Conservation (phyloP, 2,329 filamentous ascomycete species). For the Pseudocercospora fijiensis region DNA sequence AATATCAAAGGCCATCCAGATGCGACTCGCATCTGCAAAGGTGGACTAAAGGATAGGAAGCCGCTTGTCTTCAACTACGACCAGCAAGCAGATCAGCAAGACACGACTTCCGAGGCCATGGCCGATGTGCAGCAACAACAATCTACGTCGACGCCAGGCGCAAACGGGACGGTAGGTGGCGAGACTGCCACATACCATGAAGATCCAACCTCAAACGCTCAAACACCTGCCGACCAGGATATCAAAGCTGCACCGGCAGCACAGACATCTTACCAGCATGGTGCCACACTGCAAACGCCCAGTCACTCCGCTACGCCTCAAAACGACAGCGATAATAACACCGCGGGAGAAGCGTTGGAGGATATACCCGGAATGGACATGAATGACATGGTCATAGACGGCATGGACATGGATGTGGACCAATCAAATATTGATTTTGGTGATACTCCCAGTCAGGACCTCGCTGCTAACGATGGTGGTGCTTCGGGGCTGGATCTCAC, state of each 20-base stretch:
- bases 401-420: slow-evolving; percentile 29
- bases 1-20: slow-evolving; percentile 51
- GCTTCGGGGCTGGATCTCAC: not conserved
- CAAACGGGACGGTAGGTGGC: slow-evolving; percentile 8
- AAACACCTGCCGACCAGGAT: slow-evolving; percentile 8
- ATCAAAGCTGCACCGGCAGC: slow-evolving; percentile 5
- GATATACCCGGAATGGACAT: slow-evolving; percentile 24
- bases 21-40: slow-evolving; percentile 36
- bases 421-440: slow-evolving; percentile 22
- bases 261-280: slow-evolving; percentile 5
- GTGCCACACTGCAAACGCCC: not conserved
- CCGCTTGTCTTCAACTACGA: slow-evolving; percentile 15
- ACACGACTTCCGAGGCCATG: slow-evolving; percentile 9
- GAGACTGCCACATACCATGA: slow-evolving; percentile 17
- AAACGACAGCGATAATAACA: slow-evolving; percentile 6
- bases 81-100: slow-evolving; percentile 17
- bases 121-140: slow-evolving; percentile 15
- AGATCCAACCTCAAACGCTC: slow-evolving; percentile 12
- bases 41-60: slow-evolving; percentile 38
- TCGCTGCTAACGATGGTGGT: slow-evolving; percentile 2
- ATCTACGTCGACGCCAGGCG: slow-evolving; percentile 54
- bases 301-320: not conserved
- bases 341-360: slow-evolving; percentile 42
- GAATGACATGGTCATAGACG: slow-evolving; percentile 27
- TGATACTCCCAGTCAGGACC: slow-evolving; percentile 7